These are phyloP conservation scores for Phyllosticta capitalensis DNA, from an alignment of 2,329 filamentous ascomycete species.

Conservation along the genomic window DNA sequence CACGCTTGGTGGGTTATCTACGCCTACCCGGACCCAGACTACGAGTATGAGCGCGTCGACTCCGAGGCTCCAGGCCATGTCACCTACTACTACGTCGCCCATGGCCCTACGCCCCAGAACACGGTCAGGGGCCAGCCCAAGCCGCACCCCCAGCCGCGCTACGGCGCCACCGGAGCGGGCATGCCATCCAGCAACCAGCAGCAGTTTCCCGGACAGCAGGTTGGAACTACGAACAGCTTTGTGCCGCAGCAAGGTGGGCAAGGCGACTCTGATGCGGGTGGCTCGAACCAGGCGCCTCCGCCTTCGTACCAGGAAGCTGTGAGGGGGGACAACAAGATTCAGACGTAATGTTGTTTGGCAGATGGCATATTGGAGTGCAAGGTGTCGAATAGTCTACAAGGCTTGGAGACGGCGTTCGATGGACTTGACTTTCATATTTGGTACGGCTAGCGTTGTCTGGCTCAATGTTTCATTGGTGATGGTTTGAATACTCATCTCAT, in stretches of 20 bases:
- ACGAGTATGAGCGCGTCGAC: constrained; percentile 52
- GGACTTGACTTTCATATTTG: background rate
- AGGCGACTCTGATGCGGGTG: constrained; percentile 13
- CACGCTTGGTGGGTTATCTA: constrained; percentile 98
- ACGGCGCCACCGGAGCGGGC: constrained; percentile 22
- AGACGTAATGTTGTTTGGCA: constrained; percentile 29
- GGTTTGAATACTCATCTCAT: background rate
- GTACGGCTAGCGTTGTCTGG: background rate
- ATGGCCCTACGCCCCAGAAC: constrained; percentile 18
- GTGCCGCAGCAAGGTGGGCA: background rate
- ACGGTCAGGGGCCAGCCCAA: constrained; percentile 7
- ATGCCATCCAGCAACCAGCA: constrained; percentile 19
- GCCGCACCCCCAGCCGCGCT: constrained; percentile 5
- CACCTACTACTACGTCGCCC: constrained; percentile 62
- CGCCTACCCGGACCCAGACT: constrained; percentile 80
- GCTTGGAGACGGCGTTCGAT: background rate
- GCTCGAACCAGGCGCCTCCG: constrained; percentile 43
- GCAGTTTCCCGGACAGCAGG: constrained; percentile 35
- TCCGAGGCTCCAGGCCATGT: constrained; percentile 46
- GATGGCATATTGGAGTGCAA: background rate
- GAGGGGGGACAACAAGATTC: constrained; percentile 83
- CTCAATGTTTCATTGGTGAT: background rate
- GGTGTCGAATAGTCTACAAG: background rate
- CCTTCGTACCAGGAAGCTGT: constrained; percentile 88
- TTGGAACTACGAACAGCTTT: constrained; percentile 6